Conservation (phyloP, 345 rosid genomes). For the Eucalyptus grandis region DNA sequence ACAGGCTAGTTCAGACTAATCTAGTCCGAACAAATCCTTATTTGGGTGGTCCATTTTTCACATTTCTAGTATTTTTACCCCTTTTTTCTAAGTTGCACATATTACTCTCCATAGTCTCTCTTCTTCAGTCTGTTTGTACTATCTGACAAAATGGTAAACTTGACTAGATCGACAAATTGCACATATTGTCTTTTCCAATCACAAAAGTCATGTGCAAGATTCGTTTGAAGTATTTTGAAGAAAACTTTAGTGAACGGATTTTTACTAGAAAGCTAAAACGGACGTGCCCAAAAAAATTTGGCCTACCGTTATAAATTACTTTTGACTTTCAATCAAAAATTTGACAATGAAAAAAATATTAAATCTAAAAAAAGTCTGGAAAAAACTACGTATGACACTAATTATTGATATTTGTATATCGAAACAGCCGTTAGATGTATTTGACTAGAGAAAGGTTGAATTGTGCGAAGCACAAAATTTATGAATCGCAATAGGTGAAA, state of each 20-base stretch:
- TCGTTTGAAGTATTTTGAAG: neutral
- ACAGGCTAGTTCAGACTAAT: neutral
- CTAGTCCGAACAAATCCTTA: too few relatives aligned
- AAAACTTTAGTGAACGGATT: neutral
- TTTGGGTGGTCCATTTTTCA: too few relatives aligned
- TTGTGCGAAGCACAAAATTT: neutral
- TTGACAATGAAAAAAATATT: neutral
- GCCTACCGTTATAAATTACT: neutral
- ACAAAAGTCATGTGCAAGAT: neutral
- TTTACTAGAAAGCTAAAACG: neutral
- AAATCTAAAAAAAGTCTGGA: neutral
- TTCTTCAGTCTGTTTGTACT: neutral
- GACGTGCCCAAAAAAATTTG: neutral
- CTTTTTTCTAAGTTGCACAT: neutral
- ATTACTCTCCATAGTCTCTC: neutral
- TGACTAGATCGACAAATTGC: neutral
- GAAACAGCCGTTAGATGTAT: neutral
- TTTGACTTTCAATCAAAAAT: neutral
- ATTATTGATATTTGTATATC: neutral
- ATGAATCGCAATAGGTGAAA: neutral
- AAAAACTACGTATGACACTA: neutral
- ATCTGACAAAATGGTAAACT: neutral
- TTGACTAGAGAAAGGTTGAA: neutral
- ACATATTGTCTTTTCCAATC: neutral
- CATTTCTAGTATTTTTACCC: neutral